Evolutionary conservation across 1,284 basidiomycete species (phyloP).

Genomic region (Fereydounia khargensis): DNA sequence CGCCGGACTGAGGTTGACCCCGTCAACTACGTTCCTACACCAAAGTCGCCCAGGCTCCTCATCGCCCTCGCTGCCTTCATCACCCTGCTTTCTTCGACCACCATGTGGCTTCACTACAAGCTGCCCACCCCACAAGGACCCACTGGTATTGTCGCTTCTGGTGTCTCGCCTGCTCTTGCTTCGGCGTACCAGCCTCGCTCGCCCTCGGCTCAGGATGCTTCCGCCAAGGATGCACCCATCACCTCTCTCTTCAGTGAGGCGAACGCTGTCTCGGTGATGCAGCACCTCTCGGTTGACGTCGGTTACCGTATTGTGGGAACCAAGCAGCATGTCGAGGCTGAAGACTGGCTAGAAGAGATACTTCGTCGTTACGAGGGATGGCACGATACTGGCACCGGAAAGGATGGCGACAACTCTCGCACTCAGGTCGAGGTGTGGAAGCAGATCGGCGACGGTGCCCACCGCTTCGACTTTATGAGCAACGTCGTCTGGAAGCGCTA

Average conservation of each 20-base stretch:
- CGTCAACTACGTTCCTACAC: constrained; percentile 20
- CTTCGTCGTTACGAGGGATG: constrained; percentile 63
- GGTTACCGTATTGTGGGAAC: constrained; percentile 92
- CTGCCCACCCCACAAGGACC: constrained; percentile 43
- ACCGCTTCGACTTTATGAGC: constrained; percentile 52
- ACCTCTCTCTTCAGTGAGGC: constrained; percentile 44
- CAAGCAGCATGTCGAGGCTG: constrained; percentile 78
- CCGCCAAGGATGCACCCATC: constrained; percentile 4
- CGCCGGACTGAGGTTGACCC: constrained; percentile 27
- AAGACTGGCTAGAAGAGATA: constrained; percentile 75
- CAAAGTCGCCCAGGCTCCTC: constrained; percentile 27
- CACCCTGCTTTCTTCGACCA: constrained; percentile 22
- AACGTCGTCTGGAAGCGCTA: constrained; percentile 87
- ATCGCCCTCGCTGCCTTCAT: constrained; percentile 15
- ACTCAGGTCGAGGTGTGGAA: constrained; percentile 54
- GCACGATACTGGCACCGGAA: constrained; percentile 41
- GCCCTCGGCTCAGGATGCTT: constrained; percentile 2
- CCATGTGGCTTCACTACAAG: constrained; percentile 46
- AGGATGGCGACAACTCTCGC: constrained; percentile 1
- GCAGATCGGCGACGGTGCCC: constrained; percentile 53
- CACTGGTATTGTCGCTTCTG: constrained; percentile 17
- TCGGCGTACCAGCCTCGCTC: constrained; percentile 24
- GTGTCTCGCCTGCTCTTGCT: constrained; percentile 20
- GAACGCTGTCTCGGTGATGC: constrained; percentile 46
- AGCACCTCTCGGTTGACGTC: constrained; percentile 66